These are phyloP conservation scores for Torrubiellomyces zombiae DNA, from an alignment of 2,329 filamentous ascomycete species.

Conservation along the genomic window DNA sequence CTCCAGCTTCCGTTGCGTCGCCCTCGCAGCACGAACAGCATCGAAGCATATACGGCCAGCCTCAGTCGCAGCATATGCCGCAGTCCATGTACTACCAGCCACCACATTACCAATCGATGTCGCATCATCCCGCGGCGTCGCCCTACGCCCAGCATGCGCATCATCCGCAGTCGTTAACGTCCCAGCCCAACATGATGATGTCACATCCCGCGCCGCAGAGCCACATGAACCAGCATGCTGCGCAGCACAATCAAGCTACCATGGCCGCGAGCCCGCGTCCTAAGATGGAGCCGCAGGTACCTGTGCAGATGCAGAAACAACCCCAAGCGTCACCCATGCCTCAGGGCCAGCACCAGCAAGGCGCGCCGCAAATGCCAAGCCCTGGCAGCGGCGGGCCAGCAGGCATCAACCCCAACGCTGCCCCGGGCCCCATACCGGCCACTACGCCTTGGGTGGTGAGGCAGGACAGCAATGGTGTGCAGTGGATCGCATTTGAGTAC, in stretches of 20 bases:
- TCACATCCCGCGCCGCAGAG: slow-evolving; percentile 40
- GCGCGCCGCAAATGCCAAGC: slow-evolving; percentile 21
- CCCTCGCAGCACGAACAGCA: slow-evolving; percentile 81
- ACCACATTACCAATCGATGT: slow-evolving; percentile 49
- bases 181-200: slow-evolving; percentile 52
- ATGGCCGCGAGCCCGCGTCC: slow-evolving; percentile 46
- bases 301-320: slow-evolving; percentile 42
- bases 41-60: slow-evolving; percentile 70
- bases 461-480: slow-evolving; percentile 90
- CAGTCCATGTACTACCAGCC: slow-evolving; percentile 62
- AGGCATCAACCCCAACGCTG: slow-evolving; percentile 76
- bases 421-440: slow-evolving; percentile 88
- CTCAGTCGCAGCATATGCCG: slow-evolving; percentile 60
- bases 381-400: slow-evolving; percentile 17
- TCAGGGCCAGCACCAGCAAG: slow-evolving; percentile 19
- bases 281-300: slow-evolving; percentile 46
- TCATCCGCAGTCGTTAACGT: slow-evolving; percentile 39
- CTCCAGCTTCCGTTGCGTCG: slow-evolving; percentile 82
- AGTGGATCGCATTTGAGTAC: slow-evolving; percentile 98
- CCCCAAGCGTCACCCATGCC: slow-evolving; percentile 26
- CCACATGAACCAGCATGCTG: slow-evolving; percentile 41
- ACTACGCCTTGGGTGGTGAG: slow-evolving; percentile 88
- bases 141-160: slow-evolving; percentile 44
- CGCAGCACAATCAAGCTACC: slow-evolving; percentile 33
- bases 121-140: slow-evolving; percentile 40